These are phyloP conservation scores for Ceriops tagal DNA, from an alignment of 345 rosid genomes.

Conservation along the genomic window DNA sequence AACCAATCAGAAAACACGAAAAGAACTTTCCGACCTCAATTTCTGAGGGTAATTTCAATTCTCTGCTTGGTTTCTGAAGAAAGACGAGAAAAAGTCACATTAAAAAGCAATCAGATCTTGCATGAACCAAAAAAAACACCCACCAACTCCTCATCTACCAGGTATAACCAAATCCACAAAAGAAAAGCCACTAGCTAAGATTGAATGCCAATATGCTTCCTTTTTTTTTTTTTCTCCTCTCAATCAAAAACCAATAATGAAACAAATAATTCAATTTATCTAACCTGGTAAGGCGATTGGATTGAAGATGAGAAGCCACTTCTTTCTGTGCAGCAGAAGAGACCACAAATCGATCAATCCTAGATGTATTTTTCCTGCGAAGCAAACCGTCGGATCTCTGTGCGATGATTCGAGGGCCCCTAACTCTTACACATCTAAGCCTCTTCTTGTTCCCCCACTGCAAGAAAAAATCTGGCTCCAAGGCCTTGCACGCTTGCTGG, in stretches of 20 bases:
- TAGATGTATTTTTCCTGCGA: constrained; percentile 46
- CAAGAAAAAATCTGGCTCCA: constrained; percentile 51
- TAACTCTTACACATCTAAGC: constrained; percentile 70
- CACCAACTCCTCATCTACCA: background rate
- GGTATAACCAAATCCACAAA: background rate
- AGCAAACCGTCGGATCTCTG: constrained; percentile 43
- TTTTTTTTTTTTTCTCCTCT: background rate
- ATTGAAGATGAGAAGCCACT: constrained; percentile 30
- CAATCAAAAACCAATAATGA: background rate
- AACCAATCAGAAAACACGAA: constrained; percentile 17
- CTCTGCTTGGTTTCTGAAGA: constrained; percentile 27
- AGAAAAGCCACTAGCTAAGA: background rate
- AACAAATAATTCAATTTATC: background rate
- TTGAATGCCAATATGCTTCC: background rate
- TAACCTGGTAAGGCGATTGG: constrained; percentile 53
- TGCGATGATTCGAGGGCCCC: constrained; percentile 47
- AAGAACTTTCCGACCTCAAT: constrained; percentile 7
- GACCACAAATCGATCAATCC: constrained; percentile 36
- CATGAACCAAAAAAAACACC: background rate
- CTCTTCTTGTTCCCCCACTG: constrained; percentile 80
- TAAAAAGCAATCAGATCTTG: background rate
- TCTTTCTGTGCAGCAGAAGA: constrained; percentile 36
- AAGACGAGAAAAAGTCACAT: background rate
- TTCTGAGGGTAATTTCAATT: constrained; percentile 4
- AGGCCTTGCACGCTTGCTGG: constrained; percentile 37